phyloP scores from a whole-genome alignment of 306 rosid species.

The Acacia crassicarpa region DNA sequence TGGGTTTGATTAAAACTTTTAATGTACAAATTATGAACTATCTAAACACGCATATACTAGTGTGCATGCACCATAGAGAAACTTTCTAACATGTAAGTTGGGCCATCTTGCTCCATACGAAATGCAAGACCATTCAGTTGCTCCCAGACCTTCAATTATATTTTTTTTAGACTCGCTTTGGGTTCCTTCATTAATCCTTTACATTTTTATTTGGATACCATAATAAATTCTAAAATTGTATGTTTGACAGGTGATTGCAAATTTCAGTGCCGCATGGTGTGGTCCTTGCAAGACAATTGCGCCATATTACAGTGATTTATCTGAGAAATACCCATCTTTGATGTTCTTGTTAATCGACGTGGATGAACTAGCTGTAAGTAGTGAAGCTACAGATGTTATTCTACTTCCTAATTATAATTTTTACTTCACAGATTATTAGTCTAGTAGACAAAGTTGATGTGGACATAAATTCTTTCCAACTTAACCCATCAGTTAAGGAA shows the following conservation, averaged over 20 bases:
- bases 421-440: background rate
- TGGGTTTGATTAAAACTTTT: background rate
- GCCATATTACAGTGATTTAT: constrained; percentile 72
- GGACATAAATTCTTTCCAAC: background rate
- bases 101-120: background rate
- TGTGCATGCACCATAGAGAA: background rate
- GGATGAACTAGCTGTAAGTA: constrained; percentile 89
- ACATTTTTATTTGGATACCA: background rate
- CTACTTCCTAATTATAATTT: constrained; percentile 9
- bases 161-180: background rate
- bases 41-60: background rate
- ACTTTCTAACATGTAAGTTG: background rate
- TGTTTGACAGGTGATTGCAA: constrained; percentile 76
- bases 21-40: background rate
- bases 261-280: constrained; percentile 98
- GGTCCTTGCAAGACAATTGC: constrained; percentile 91
- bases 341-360: constrained; percentile 87
- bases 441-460: background rate
- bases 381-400: background rate
- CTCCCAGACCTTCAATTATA: constrained; percentile 10
- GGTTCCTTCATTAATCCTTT: background rate
- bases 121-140: constrained; percentile 19
- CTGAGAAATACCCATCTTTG: constrained; percentile 74
- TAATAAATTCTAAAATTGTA: constrained; percentile 24
- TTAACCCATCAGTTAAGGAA: background rate